A percentile compares a stretch with the other conserved stretches of the same genome.
Conservation (phyloP, 176 grass and related monocot species). For the Aegilops tauschii region DNA sequence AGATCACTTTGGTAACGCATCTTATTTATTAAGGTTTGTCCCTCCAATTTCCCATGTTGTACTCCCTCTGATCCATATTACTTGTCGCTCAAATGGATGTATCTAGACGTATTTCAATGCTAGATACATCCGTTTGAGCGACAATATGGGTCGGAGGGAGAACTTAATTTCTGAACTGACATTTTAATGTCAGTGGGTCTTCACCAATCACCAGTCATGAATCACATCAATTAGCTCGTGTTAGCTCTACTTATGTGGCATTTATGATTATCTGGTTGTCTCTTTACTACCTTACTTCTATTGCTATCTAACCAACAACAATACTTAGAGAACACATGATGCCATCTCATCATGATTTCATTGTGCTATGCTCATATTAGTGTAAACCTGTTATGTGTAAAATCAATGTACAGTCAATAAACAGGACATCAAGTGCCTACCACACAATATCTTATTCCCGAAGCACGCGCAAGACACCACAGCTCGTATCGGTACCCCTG, state of each 20-base stretch:
- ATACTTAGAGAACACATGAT: background rate
- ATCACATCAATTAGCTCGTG: background rate
- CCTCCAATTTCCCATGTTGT: no score
- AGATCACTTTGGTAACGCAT: background rate
- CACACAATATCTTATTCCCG: constrained; percentile 94
- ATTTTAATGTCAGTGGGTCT: background rate
- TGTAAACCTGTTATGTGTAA: background rate
- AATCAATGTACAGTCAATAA: background rate
- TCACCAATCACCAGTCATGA: background rate
- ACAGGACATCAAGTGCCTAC: constrained; percentile 39
- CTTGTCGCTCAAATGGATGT: no score
- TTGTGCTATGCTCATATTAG: background rate
- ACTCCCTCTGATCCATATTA: no score
- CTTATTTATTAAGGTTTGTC: background rate
- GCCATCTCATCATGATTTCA: background rate
- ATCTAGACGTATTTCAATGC: no score
- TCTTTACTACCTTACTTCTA: background rate
- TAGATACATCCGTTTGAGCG: no score
- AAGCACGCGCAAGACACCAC: constrained; percentile 93
- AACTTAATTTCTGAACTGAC: background rate
- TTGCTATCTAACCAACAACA: constrained; percentile 1
- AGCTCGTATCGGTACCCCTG: constrained; percentile 95
- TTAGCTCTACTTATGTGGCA: background rate
- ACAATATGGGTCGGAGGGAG: no score
- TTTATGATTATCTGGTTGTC: background rate